phyloP scores from a whole-genome alignment of 2,329 filamentous ascomycete species.

The Stachybotrys chlorohalonatus region DNA sequence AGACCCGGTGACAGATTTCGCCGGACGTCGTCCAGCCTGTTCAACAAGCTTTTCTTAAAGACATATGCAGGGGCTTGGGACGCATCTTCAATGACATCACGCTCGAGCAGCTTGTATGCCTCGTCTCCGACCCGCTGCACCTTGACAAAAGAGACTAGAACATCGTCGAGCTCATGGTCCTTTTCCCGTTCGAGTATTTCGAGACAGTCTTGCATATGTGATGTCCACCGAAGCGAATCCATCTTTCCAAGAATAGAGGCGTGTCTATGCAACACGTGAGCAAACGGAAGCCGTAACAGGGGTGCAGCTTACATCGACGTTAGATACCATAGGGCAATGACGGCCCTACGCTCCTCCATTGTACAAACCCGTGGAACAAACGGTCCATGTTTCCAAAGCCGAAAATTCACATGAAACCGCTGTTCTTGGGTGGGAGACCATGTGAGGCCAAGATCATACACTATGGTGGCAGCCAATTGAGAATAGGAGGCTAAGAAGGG shows the following conservation, averaged over 20 bases:
- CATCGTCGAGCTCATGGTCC: conserved; percentile 38
- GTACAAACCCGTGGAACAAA: conserved; percentile 25
- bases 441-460: conserved; percentile 37
- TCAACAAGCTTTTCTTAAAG: conserved; percentile 20
- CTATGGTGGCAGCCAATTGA: conserved; percentile 31
- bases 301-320: conserved; percentile 21
- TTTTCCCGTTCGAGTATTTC: conserved; percentile 31
- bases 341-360: conserved; percentile 39
- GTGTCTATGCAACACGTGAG: conserved; percentile 13
- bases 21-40: conserved; percentile 16
- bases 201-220: conserved; percentile 50
- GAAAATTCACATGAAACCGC: conserved; percentile 25
- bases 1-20: conserved; percentile 12
- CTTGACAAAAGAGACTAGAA: conserved; percentile 28
- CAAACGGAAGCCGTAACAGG: background rate
- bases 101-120: conserved; percentile 19
- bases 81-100: conserved; percentile 17
- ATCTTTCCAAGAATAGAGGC: conserved; percentile 33
- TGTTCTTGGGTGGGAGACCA: conserved; percentile 25
- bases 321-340: conserved; percentile 36
- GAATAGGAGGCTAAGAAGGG: conserved; percentile 35
- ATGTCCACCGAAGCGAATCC: conserved; percentile 46
- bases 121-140: conserved; percentile 32
- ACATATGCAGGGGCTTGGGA: conserved; percentile 20
- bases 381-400: conserved; percentile 18